Percentiles rank a stretch among this genome's conserved stretches.
phyloP scores from a whole-genome alignment of 2,329 filamentous ascomycete genomes.

The Emmonsiellopsis sp. region DNA sequence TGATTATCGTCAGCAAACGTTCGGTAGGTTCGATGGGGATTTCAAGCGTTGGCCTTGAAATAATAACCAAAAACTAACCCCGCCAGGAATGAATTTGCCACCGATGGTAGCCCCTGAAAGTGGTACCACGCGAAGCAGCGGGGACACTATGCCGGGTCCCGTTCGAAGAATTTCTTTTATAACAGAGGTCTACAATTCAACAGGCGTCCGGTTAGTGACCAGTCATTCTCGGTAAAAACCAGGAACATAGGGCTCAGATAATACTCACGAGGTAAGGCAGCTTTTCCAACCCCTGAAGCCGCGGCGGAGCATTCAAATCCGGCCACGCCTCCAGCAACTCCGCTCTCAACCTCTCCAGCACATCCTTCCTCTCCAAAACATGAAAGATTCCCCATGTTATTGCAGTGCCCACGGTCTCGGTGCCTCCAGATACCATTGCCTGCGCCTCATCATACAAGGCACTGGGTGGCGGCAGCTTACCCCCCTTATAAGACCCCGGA shows the following conservation, averaged over 20 bases:
- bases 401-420: conserved; percentile 35
- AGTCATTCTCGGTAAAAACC: not conserved
- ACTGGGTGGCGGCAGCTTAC: conserved; percentile 20
- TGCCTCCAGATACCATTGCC: conserved; percentile 38
- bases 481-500: conserved; percentile 20
- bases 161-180: conserved; percentile 33
- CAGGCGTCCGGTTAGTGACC: not conserved
- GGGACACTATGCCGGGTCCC: conserved; percentile 23
- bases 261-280: conserved; percentile 21
- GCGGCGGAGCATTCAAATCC: conserved; percentile 19
- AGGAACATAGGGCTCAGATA: too few relatives aligned
- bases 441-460: conserved; percentile 37
- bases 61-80: conserved; percentile 11
- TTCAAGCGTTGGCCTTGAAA: not conserved
- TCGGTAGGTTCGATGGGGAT: not conserved
- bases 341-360: conserved; percentile 24
- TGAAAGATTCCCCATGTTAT: conserved; percentile 34
- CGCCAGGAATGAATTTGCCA: conserved; percentile 13
- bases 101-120: conserved; percentile 13
- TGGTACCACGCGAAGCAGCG: conserved; percentile 20
- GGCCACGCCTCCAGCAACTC: conserved; percentile 33
- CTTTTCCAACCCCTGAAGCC: conserved; percentile 25
- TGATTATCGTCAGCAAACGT: too few relatives aligned
- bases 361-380: conserved; percentile 25
- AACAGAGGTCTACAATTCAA: conserved; percentile 18